Conservation (phyloP, 2,329 filamentous ascomycete genomes). For the Beauveria caledonica region DNA sequence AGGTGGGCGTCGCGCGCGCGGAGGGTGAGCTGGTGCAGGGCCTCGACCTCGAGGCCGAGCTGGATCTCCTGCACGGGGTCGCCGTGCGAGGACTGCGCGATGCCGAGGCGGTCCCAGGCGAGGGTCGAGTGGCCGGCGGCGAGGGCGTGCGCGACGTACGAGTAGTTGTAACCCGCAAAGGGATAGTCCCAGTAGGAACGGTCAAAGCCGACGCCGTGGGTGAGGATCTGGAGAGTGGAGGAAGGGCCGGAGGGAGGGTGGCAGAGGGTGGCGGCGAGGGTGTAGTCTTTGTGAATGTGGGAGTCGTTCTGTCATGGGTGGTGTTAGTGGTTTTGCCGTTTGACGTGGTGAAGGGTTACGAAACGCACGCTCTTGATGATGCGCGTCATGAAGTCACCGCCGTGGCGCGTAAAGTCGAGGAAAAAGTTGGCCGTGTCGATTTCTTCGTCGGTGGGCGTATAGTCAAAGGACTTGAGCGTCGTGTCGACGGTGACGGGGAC, state of each 20-base stretch:
- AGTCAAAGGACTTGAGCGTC: background rate
- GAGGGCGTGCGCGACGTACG: conserved; percentile 49
- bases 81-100: conserved; percentile 49
- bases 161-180: conserved; percentile 53
- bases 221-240: conserved; percentile 30
- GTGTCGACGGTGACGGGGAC: conserved; percentile 36
- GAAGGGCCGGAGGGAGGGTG: conserved; percentile 39
- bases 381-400: conserved; percentile 39
- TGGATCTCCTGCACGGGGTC: conserved; percentile 55
- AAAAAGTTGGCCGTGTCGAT: conserved; percentile 50
- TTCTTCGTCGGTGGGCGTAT: conserved; percentile 35
- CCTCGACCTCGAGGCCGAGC: conserved; percentile 47
- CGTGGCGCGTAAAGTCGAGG: conserved; percentile 39
- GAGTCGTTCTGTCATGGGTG: conserved; percentile 33
- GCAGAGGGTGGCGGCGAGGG: conserved; percentile 55
- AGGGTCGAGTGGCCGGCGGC: conserved; percentile 51
- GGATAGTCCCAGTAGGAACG: conserved; percentile 54
- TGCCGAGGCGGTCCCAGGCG: conserved; percentile 53
- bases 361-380: conserved; percentile 36
- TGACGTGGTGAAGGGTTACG: too few species aligned
- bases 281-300: conserved; percentile 41
- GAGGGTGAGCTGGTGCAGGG: conserved; percentile 44
- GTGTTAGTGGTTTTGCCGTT: too few species aligned
- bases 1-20: conserved; percentile 39
- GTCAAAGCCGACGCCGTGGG: conserved; percentile 34